Percentiles rank a stretch among this genome's conserved stretches.
Conservation (phyloP, 1,284 basidiomycete species). For the Rhodotorula sp. region DNA sequence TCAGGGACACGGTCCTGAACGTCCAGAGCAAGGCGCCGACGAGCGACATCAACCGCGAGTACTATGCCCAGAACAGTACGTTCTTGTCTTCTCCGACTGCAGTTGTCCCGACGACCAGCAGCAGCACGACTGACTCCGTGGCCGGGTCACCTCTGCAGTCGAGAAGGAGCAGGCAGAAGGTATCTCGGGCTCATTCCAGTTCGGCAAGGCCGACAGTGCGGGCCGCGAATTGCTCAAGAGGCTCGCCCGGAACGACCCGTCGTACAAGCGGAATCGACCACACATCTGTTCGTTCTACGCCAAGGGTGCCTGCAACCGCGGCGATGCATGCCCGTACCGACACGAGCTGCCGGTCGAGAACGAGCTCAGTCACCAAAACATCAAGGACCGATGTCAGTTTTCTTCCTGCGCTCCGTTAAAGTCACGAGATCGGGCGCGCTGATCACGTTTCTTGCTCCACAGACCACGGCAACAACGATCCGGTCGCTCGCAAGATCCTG, state of each 20-base stretch:
- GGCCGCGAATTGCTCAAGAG: conserved; percentile 96
- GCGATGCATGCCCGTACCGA: conserved; percentile 87
- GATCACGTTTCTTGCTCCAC: neutral
- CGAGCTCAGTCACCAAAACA: conserved; percentile 82
- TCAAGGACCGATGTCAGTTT: conserved; percentile 70
- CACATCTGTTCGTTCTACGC: conserved; percentile 93
- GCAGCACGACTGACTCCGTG: no score
- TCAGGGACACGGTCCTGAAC: conserved; percentile 90
- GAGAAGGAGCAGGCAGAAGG: conserved; percentile 39
- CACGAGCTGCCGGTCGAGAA: conserved; percentile 86
- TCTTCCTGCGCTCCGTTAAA: no score
- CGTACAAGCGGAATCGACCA: conserved; percentile 93
- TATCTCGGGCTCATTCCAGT: conserved; percentile 42
- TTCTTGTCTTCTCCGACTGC: conserved; percentile 11
- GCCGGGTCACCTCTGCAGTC: conserved; percentile 6
- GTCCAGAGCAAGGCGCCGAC: conserved; percentile 72
- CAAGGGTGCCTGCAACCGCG: conserved; percentile 91
- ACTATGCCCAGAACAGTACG: conserved; percentile 88
- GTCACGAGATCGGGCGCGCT: neutral
- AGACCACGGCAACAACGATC: conserved; percentile 81
- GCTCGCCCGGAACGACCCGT: conserved; percentile 80
- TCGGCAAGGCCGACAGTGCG: conserved; percentile 50
- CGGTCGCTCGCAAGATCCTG: conserved; percentile 85
- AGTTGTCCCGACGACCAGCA: no score
- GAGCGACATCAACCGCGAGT: conserved; percentile 91